Evolutionary conservation across 2,329 filamentous ascomycete genomes (phyloP), one percentile per base, ranked within the genome.

Genomic region (Paecilomyces dactylethromorphus): DNA sequence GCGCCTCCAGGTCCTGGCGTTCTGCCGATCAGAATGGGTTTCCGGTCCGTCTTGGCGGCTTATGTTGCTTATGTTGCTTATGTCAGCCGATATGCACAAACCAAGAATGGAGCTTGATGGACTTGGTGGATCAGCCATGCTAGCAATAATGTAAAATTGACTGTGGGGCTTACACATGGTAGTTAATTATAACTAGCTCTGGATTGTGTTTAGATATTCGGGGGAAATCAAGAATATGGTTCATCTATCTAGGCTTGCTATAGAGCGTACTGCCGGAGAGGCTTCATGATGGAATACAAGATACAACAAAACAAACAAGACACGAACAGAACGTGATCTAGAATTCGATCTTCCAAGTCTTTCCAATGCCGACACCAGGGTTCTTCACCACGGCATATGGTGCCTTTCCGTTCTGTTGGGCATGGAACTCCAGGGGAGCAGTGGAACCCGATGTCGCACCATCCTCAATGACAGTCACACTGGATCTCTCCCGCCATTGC

Each of bases 401-500:
- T 12, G 86, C 86, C 72, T 82, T 84, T 33, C 80, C 81, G 2
- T 75, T 77, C 24, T 77, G 74, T 15, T 76, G 79, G 45, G 75
- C 76, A 66, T 82, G 75, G 63, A 85, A 83, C 50, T 90, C 79
- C 60, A 87, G 76, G 12, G 83, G 82, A 2, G 82, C 82, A 70
- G 82, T 77, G 60, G 71, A 76, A 18, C 66, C 71, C n/a, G 67
- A 60, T 58, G 74, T 74, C 15, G 70, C 65, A n/a, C 72, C 70
- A 84, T 82, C 67, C 73, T 82, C 75, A 10, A 71, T 69, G 31
- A 80, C 71, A 6, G 68, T 71, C 1, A 87, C 87, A 63, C 79
- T 81, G 62, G 76, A 80, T 78, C 85, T 88, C 54, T 77, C 78
- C 62, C 83, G 83, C 92, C 92, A 96, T 21, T 78, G 76, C 33